Conservation (phyloP, 495 filamentous ascomycete species). For the Bathelium albidoporum region DNA sequence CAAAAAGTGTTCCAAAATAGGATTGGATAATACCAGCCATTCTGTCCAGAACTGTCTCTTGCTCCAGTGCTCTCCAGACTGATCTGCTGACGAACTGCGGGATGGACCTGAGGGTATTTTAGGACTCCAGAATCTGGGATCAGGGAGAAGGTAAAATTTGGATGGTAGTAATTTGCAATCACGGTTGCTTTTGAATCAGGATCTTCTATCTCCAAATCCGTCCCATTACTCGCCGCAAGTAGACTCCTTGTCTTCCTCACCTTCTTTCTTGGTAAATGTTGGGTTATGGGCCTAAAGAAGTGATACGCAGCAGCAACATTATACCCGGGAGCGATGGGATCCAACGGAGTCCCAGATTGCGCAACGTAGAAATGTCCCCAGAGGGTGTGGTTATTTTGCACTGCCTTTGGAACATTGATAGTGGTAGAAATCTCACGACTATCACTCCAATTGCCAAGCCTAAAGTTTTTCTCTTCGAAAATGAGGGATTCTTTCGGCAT, state of each 20-base stretch:
- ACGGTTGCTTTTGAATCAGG: constrained; percentile 48
- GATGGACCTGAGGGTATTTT: constrained; percentile 55
- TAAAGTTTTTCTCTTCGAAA: constrained; percentile 69
- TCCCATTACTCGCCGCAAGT: constrained; percentile 48
- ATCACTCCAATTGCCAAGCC: constrained; percentile 71
- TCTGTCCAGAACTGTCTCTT: constrained; percentile 70
- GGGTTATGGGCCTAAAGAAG: constrained; percentile 74
- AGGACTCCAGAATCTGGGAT: constrained; percentile 69
- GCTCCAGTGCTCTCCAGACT: constrained; percentile 63
- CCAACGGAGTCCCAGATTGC: constrained; percentile 59
- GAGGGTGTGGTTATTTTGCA: constrained; percentile 85
- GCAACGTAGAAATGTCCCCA: constrained; percentile 90
- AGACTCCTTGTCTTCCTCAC: constrained; percentile 81
- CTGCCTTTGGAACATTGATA: constrained; percentile 64
- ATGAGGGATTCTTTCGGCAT: constrained; percentile 50
- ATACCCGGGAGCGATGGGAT: constrained; percentile 61
- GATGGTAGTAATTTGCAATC: constrained; percentile 82
- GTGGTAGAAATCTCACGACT: constrained; percentile 65
- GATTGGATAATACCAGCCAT: constrained; percentile 95
- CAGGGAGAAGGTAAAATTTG: constrained; percentile 82
- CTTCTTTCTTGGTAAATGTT: constrained; percentile 89
- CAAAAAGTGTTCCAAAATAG: constrained; percentile 93
- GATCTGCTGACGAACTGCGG: constrained; percentile 64
- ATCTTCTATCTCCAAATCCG: constrained; percentile 34
- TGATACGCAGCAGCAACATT: constrained; percentile 67